These are phyloP conservation scores for Phytophthora podocarpi DNA, from an alignment of 352 stramenopile species.

Conservation along the genomic window DNA sequence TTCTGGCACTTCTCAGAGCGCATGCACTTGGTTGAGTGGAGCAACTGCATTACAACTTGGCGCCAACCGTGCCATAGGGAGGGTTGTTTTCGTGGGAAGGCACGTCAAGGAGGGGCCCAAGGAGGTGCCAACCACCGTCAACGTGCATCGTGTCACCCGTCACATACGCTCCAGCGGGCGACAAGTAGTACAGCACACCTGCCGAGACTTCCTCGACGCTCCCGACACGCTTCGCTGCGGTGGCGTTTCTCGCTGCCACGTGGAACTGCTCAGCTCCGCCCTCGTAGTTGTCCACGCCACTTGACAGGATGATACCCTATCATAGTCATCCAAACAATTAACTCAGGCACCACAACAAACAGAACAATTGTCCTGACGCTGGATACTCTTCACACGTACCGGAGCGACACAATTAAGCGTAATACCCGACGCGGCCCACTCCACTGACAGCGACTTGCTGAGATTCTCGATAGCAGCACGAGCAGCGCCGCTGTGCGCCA, in stretches of 20 bases:
- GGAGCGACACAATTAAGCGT: constrained; percentile 95
- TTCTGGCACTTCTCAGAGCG: no score
- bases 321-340: background rate
- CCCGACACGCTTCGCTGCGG: constrained; percentile 86
- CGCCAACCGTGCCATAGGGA: constrained; percentile 89
- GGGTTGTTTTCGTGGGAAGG: constrained; percentile 78
- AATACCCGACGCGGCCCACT: constrained; percentile 94
- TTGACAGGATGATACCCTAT: constrained; percentile 81
- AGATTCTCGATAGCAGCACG: constrained; percentile 94
- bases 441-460: constrained; percentile 92
- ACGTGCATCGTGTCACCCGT: constrained; percentile 90
- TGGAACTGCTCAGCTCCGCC: constrained; percentile 88
- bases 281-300: constrained; percentile 90
- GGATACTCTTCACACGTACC: constrained; percentile 49
- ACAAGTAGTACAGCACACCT: constrained; percentile 91
- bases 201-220: constrained; percentile 92
- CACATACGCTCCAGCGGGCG: constrained; percentile 88
- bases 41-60: no score
- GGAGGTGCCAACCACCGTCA: constrained; percentile 83
- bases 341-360: background rate
- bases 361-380: no score
- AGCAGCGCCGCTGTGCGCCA: constrained; percentile 91
- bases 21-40: no score
- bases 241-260: constrained; percentile 77
- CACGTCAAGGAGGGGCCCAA: constrained; percentile 76